Percentiles rank a stretch among this genome's conserved stretches.
phyloP scores from a whole-genome alignment of 352 stramenopile species.

The Pythium phragmiticola region DNA sequence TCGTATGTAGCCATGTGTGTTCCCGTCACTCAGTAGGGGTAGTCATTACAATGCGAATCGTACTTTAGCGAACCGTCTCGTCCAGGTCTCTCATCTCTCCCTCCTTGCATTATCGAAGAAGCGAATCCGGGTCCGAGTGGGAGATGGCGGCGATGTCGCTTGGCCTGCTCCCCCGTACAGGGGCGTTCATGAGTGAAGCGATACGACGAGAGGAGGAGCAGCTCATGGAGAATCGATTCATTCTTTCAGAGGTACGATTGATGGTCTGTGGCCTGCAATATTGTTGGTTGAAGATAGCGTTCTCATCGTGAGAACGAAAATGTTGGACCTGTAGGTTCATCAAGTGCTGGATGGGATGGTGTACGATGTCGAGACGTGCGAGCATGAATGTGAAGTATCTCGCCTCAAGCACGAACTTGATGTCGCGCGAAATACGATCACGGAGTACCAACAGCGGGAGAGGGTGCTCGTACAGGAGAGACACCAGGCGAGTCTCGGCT shows the following conservation, averaged over 20 bases:
- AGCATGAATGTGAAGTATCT: conserved; percentile 51
- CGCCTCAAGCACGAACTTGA: conserved; percentile 39
- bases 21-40: conserved; percentile 21
- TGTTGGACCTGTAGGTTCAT: conserved; percentile 39
- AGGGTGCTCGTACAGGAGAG: conserved; percentile 57
- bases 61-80: conserved; percentile 9
- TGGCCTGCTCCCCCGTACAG: conserved; percentile 40
- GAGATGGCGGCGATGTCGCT: conserved; percentile 6
- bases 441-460: conserved; percentile 60
- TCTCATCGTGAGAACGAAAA: not conserved
- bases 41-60: conserved; percentile 18
- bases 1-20: conserved; percentile 27
- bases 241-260: conserved; percentile 44
- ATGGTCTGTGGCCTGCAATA: not conserved
- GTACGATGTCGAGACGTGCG: conserved; percentile 75
- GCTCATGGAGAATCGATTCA: conserved; percentile 36
- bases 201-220: conserved; percentile 48
- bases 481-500: conserved; percentile 39
- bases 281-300: not conserved
- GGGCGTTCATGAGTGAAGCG: conserved; percentile 30
- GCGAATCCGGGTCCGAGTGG: not conserved
- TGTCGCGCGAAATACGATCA: conserved; percentile 31
- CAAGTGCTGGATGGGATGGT: conserved; percentile 78
- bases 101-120: conserved; percentile 16
- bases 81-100: not conserved